These are phyloP conservation scores for Tagetes patula DNA, from an alignment of 129 eudicot genomes.

Conservation along the genomic window DNA sequence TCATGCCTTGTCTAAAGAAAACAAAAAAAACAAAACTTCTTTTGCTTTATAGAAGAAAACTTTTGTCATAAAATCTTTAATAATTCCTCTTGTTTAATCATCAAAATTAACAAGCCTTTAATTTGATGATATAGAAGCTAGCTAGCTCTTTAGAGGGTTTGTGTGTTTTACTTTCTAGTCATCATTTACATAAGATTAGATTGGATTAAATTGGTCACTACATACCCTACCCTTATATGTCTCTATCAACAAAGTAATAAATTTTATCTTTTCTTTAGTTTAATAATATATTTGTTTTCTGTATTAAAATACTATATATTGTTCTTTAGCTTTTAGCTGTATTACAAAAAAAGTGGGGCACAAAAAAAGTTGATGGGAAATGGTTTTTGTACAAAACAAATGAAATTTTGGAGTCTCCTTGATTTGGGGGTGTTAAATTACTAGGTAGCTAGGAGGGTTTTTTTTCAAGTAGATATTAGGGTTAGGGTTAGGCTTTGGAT, in stretches of 20 bases:
- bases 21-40: constrained; percentile 38
- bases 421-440: constrained; percentile 50
- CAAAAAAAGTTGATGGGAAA: constrained; percentile 51
- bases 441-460: constrained; percentile 22
- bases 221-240: constrained; percentile 34
- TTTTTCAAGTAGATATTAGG: constrained; percentile 29
- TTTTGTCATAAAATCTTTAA: constrained; percentile 43
- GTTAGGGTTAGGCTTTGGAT: constrained; percentile 39
- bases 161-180: constrained; percentile 53
- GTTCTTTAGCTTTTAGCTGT: constrained; percentile 72
- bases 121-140: constrained; percentile 31
- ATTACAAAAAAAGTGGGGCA: constrained; percentile 56
- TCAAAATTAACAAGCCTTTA: constrained; percentile 50
- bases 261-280: constrained; percentile 29
- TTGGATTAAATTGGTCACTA: constrained; percentile 31
- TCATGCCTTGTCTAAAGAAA: constrained; percentile 33
- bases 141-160: constrained; percentile 23
- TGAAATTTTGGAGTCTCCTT: constrained; percentile 51
- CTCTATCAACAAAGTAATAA: constrained; percentile 47
- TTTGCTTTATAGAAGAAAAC: constrained; percentile 34
- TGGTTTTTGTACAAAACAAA: constrained; percentile 57
- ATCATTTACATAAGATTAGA: constrained; percentile 48
- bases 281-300: constrained; percentile 31
- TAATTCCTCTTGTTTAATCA: constrained; percentile 51
- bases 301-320: constrained; percentile 21